Evolutionary conservation across 2,329 filamentous ascomycete species (phyloP).

Genomic region (Stachybotrys chlorohalonatus): DNA sequence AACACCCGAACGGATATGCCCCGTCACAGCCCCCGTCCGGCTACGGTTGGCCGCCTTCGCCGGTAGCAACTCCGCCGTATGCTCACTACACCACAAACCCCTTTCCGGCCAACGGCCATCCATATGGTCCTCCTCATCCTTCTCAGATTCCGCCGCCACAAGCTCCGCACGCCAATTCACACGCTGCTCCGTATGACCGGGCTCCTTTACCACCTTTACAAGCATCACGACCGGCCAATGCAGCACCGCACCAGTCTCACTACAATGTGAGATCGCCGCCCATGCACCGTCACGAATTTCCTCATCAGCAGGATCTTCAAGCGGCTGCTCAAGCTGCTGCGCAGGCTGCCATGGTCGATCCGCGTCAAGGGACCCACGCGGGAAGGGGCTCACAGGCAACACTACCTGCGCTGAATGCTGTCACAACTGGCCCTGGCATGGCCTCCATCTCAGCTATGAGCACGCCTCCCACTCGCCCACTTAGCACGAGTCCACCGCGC

Average conservation of each 20-base stretch:
- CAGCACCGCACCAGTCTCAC: conserved; percentile 21
- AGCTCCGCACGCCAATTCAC: conserved; percentile 12
- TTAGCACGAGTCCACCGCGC: conserved; percentile 40
- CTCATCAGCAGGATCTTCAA: conserved; percentile 35
- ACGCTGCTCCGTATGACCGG: conserved; percentile 24
- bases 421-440: conserved; percentile 16
- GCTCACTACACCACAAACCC: conserved; percentile 32
- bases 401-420: conserved; percentile 31
- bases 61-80: conserved; percentile 44
- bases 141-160: conserved; percentile 8
- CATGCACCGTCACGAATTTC: conserved; percentile 25
- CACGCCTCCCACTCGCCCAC: conserved; percentile 34
- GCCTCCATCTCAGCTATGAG: conserved; percentile 19
- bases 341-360: conserved; percentile 31
- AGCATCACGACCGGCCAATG: conserved; percentile 16
- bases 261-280: conserved; percentile 25
- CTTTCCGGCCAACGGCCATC: conserved; percentile 22
- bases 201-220: conserved; percentile 27
- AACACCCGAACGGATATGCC: conserved; percentile 20
- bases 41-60: conserved; percentile 48
- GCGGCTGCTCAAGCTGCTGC: conserved; percentile 33
- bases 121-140: conserved; percentile 15
- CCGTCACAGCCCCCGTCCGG: conserved; percentile 32
- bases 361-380: conserved; percentile 21
- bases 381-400: conserved; percentile 31